Base-by-base conservation (phyloP, 768 basidiomycete genomes). In the Strobilomyces confusus region DNA sequence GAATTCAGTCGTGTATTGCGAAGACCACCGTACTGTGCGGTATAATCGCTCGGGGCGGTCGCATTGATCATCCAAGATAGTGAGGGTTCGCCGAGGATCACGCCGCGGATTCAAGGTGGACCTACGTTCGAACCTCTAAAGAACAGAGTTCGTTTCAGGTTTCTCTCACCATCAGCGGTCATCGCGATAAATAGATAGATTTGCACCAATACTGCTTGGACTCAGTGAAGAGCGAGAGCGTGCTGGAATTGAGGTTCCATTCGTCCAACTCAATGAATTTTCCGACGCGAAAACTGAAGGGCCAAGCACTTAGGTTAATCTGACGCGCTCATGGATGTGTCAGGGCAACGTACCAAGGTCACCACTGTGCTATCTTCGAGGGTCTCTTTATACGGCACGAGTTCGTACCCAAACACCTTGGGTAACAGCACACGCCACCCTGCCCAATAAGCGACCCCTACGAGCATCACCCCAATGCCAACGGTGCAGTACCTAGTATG, bases 351-450 rank as follows among this genome's bases (percentile, higher is more conserved):
- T 14, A 41, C 40, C 40, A 41, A 41, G 20, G 78, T 80, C 19
- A 81, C 75, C 7, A 79, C 76, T 0, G 80, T 83, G 9, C 80
- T 80, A 51, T 83, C 80, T 3, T 63, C 60, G 3, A 82, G 66
- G 11, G 49, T 65, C 49, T 78, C 75, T 59, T 82, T 83, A 17
- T 67, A 67, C 9, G 78, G 75, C 1, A 77, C 69, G 20, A 80
- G 72, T 49, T 72, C 66, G 55, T 78, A 80, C 7, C 75, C 73
- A 49, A 81, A 79, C n/a, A 78, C 63, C 12, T 68, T 68, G 3
- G 80, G 81, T 11, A 82, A 58, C 1, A 79, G 32, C 38, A 80
- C 55, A 0, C 44, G 44, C 44, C 44, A 45, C 19, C 29, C 44
- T 19, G 44, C 44, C 44, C 44, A 45, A 14, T 45, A 45, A 45